Base-by-base conservation (phyloP, 345 rosid species). In the Syzygium oleosum region DNA sequence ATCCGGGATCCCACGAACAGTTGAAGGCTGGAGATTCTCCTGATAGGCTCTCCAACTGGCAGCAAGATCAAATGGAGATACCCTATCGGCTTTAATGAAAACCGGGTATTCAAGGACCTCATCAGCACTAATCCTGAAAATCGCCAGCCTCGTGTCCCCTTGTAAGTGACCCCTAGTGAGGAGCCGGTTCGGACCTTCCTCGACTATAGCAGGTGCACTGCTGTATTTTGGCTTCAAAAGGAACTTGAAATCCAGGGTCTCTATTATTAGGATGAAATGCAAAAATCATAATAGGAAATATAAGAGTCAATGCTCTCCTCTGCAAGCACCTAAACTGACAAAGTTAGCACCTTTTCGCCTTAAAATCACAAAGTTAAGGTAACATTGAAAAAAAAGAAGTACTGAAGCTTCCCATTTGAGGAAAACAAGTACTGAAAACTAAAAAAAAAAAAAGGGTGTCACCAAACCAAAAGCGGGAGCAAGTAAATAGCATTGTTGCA, bases 11-110 rank as follows among this genome's bases (percentile, higher is more conserved):
- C 98, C 99, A 87, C 98, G 98, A 65, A 96, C 99, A 27, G 95
- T 94, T 25, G 98, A 98, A 91, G 97, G 99, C 93, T 93, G 97
- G 61, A 96, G 90, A 85, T 96, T 98, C 90, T 98, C 98, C 89
- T 95, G 96, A 87, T 96, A 98, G 89, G 99, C 98, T 90, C 99
- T 92, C 99, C 99, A 98, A 90, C 99, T 96, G 87, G 99, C 98
- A 6, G 99, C 99, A 84, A 98, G 99, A 90, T 98, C 99, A 91
- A 98, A 95, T 14, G 99, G 99, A 8, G 99, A 98, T 86, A 98
- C 97, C 93, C 97, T 90, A 54, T 98, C 98, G 10, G 98, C 98
- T 86, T 96, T 95, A 88, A 98, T 92, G 88, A 93, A 94, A 85
- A 96, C 98, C 19, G 95, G 92, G 86, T 90, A 94, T 92, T 96